These are phyloP conservation scores for Paramecium octaurelia DNA, from an alignment of 73 alveolate genomes.

Conservation along the genomic window DNA sequence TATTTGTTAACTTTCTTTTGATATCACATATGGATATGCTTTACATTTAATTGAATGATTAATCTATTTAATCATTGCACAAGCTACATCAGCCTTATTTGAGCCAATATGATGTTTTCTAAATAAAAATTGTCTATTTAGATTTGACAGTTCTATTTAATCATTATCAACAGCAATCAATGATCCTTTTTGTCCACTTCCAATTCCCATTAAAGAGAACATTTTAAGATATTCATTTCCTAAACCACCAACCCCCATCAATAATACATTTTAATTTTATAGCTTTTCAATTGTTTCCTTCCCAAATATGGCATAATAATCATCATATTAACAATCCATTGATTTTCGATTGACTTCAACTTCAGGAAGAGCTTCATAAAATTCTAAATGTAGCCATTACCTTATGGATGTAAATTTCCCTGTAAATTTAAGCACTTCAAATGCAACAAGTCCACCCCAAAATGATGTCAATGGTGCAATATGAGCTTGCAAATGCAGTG, in stretches of 20 bases:
- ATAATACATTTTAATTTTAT: constrained; percentile 15
- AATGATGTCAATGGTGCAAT: constrained; percentile 95
- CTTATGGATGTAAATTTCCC: constrained; percentile 97
- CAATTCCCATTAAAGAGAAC: constrained; percentile 97
- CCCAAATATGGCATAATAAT: constrained; percentile 94
- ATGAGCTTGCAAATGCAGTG: constrained; percentile 79
- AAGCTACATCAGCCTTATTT: constrained; percentile 89
- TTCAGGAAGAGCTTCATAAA: constrained; percentile 59
- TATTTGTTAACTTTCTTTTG: constrained; percentile 90
- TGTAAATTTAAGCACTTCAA: constrained; percentile 96
- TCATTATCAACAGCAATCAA: constrained; percentile 97
- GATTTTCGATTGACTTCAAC: constrained; percentile 72
- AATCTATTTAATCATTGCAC: constrained; percentile 73
- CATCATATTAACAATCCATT: constrained; percentile 83
- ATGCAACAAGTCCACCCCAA: constrained; percentile 98
- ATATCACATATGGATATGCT: constrained; percentile 80
- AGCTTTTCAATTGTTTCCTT: constrained; percentile 85
- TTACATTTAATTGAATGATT: constrained; percentile 79
- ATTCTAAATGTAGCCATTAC: constrained; percentile 55
- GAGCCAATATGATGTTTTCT: constrained; percentile 89
- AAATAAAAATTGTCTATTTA: constrained; percentile 96
- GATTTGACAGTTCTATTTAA: constrained; percentile 94
- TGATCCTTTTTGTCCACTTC: constrained; percentile 83
- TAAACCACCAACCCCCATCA: constrained; percentile 99
- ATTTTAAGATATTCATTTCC: constrained; percentile 97